Conservation (phyloP, 2,329 filamentous ascomycete genomes). For the Penicillium sp. region DNA sequence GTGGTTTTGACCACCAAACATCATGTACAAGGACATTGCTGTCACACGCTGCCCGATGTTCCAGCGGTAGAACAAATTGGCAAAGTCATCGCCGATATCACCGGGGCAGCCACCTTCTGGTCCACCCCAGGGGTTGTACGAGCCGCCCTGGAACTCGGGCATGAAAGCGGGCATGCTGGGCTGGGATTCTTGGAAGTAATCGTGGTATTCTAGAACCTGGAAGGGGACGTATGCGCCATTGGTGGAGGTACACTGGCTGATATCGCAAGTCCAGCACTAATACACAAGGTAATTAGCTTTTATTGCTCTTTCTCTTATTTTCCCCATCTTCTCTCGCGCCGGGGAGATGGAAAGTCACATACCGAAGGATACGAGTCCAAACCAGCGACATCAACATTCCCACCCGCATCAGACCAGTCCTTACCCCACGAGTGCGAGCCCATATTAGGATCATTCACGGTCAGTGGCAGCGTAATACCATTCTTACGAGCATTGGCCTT, state of each 20-base stretch:
- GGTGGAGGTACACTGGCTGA: constrained; percentile 60
- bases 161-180: constrained; percentile 54
- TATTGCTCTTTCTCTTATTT: neutral
- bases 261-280: constrained; percentile 64
- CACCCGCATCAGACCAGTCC: constrained; percentile 58
- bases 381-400: constrained; percentile 38
- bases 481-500: constrained; percentile 55
- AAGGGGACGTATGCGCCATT: constrained; percentile 62
- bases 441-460: constrained; percentile 63
- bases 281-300: constrained; percentile 45
- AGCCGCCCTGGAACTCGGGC: constrained; percentile 61
- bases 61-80: constrained; percentile 64
- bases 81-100: constrained; percentile 60
- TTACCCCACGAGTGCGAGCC: constrained; percentile 59
- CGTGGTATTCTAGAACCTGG: constrained; percentile 50
- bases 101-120: constrained; percentile 56
- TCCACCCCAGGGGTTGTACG: constrained; percentile 63
- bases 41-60: constrained; percentile 61
- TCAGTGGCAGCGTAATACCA: constrained; percentile 59
- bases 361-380: constrained; percentile 47
- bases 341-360: constrained; percentile 39
- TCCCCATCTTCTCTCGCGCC: neutral
- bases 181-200: constrained; percentile 46
- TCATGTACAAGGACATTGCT: constrained; percentile 63
- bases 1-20: constrained; percentile 66